A percentile compares a stretch with the other conserved stretches of the same genome.
Conservation (phyloP, 1,284 basidiomycete genomes). For the Ganoderma lucidum region DNA sequence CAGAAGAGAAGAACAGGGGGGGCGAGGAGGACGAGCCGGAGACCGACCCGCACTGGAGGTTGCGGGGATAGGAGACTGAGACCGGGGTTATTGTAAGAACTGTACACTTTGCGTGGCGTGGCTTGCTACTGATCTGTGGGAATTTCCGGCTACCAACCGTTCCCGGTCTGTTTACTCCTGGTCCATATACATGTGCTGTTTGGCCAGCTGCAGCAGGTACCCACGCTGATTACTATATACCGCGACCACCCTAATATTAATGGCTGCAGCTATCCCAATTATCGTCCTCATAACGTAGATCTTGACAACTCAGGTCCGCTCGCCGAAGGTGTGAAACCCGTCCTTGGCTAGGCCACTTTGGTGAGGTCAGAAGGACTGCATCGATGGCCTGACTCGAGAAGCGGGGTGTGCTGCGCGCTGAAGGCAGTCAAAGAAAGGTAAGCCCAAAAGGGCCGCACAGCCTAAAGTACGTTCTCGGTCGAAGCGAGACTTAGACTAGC, state of each 20-base stretch:
- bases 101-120: no score
- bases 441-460: constrained; percentile 24
- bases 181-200: constrained; percentile 23
- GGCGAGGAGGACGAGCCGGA: constrained; percentile 29
- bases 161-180: constrained; percentile 16
- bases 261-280: neutral
- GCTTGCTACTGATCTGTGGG: constrained; percentile 14
- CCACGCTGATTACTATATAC: constrained; percentile 2
- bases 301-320: constrained; percentile 19
- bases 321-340: constrained; percentile 10
- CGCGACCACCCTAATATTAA: no score
- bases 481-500: neutral
- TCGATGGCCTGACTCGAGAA: constrained; percentile 31
- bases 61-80: constrained; percentile 23
- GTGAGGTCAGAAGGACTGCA: constrained; percentile 16
- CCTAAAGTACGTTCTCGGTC: constrained; percentile 1
- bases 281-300: constrained; percentile 8
- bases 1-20: constrained; percentile 30
- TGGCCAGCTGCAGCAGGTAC: constrained; percentile 4
- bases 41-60: constrained; percentile 35
- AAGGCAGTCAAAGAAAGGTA: constrained; percentile 17
- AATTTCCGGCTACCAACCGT: constrained; percentile 23
- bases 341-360: neutral
- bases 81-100: no score
- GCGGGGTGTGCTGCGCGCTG: constrained; percentile 1